Base-by-base conservation (phyloP, 192 early-diverging fungal genomes). In the Dimargaris cristalligena region DNA sequence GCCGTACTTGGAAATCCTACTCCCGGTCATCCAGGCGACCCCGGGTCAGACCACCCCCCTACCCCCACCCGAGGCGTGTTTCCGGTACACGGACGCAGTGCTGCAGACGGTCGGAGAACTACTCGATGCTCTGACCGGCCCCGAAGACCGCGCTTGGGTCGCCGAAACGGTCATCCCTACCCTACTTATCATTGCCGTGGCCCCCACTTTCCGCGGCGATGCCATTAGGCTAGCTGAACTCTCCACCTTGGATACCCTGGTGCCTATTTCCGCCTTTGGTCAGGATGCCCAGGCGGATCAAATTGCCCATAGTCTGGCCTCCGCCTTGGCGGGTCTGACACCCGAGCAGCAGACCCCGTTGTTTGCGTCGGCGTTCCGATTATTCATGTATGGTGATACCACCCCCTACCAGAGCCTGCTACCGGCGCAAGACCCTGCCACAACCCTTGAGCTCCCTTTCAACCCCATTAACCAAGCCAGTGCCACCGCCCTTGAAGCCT, bases 21-120 rank as follows among this genome's bases (percentile, higher is more conserved):
- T 56, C 2, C 3, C 54, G 3, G 16, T 1, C 4, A 28, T 56
- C 23, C 54, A 13, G 11, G 20, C 54, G 16, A 9, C 3, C 2
- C 23, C 34, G 2, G 20, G n/a, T n/a, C n/a, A n/a, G n/a, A n/a
- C n/a, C n/a, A n/a, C n/a, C n/a, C n/a, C n/a, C n/a, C n/a, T n/a
- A n/a, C n/a, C n/a, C n/a, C n/a, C n/a, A n/a, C n/a, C n/a, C n/a
- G n/a, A n/a, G n/a, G n/a, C n/a, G n/a, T n/a, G n/a, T n/a, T n/a
- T n/a, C n/a, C n/a, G n/a, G 0, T 84, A 84, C 63, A 65, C 74
- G 3, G 61, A 69, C 22, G 65, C 67, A 9, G 62, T 84, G 16
- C 61, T 80, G 16, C 51, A 57, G 9, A 65, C 80, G 1, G 58
- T 84, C 10, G 34, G 73, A 30, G 60, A 60, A 29, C 47, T 79